These are phyloP conservation scores for Wickerhamomyces alni DNA, from an alignment of 805 yeast species.

Conservation along the genomic window DNA sequence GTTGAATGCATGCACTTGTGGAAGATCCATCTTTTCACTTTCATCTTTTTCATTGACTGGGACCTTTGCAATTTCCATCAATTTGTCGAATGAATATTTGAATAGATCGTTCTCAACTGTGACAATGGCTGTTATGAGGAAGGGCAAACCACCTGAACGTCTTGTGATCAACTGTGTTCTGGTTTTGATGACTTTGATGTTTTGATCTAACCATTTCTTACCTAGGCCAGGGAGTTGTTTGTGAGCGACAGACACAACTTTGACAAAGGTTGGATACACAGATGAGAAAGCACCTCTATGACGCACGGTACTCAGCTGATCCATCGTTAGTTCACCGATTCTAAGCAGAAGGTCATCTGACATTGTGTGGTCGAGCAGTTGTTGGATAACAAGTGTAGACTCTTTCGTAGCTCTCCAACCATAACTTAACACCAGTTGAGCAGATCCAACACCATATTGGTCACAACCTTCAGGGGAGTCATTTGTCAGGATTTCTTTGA, in stretches of 20 bases:
- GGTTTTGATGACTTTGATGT: slow-evolving; percentile 43
- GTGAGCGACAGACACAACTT: slow-evolving; percentile 57
- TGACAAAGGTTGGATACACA: slow-evolving; percentile 72
- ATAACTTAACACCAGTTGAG: slow-evolving; percentile 52
- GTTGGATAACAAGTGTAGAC: slow-evolving; percentile 49
- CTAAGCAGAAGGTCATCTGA: slow-evolving; percentile 17
- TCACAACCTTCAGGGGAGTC: slow-evolving; percentile 69
- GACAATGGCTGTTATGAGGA: slow-evolving; percentile 67
- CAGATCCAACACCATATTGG: slow-evolving; percentile 33
- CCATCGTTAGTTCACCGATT: slow-evolving; percentile 51
- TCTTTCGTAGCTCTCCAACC: slow-evolving; percentile 85
- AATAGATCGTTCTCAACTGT: slow-evolving; percentile 37
- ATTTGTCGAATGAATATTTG: slow-evolving; percentile 40
- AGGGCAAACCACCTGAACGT: slow-evolving; percentile 91
- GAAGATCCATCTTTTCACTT: slow-evolving; percentile 58
- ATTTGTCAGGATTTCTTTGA: slow-evolving; percentile 45
- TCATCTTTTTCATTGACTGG: slow-evolving; percentile 43
- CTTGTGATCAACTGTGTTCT: slow-evolving; percentile 72
- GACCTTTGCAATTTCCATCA: slow-evolving; percentile 48
- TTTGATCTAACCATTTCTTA: slow-evolving; percentile 52
- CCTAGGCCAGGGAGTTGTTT: slow-evolving; percentile 35
- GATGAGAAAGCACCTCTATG: slow-evolving; percentile 94
- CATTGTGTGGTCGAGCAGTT: slow-evolving; percentile 31
- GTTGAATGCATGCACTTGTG: slow-evolving; percentile 93
- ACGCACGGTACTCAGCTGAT: slow-evolving; percentile 65